A percentile compares a stretch with the other conserved stretches of the same genome.
Conservation (phyloP, 495 filamentous ascomycete species). For the Aspergillus indologenus region DNA sequence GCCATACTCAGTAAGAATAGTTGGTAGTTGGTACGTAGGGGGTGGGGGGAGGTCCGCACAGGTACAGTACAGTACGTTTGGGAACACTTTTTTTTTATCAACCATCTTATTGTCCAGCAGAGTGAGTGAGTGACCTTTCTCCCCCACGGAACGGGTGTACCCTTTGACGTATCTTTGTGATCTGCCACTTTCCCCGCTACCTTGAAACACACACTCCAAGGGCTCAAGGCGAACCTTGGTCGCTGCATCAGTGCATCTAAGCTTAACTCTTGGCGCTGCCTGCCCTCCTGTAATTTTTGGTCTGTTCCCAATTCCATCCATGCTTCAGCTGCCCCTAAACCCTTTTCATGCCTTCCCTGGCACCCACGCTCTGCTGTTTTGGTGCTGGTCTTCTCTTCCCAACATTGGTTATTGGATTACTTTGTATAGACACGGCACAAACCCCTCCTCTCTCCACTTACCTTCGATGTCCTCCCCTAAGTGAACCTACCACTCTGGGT, state of each 20-base stretch:
- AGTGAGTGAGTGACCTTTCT: conserved; percentile 3
- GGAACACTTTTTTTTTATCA: neutral
- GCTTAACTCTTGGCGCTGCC: conserved; percentile 35
- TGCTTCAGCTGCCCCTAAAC: too few relatives aligned
- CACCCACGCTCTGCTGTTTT: conserved; percentile 19
- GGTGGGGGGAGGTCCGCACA: neutral
- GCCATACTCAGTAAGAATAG: too few relatives aligned
- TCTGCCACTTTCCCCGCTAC: conserved; percentile 38
- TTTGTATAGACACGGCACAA: conserved; percentile 24
- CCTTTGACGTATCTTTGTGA: conserved; percentile 42
- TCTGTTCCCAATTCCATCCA: neutral
- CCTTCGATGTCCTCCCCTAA: neutral
- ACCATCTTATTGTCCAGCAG: conserved; percentile 9
- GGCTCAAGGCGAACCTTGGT: conserved; percentile 38
- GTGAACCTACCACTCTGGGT: conserved; percentile 1
- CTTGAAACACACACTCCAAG: conserved; percentile 36
- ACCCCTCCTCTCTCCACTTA: conserved; percentile 13
- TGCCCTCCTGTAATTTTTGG: conserved; percentile 16
- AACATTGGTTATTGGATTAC: conserved; percentile 1
- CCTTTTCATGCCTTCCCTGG: conserved; percentile 4
- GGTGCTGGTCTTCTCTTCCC: conserved; percentile 15
- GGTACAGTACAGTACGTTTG: too few relatives aligned
- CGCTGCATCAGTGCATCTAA: conserved; percentile 35
- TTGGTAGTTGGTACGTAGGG: too few relatives aligned
- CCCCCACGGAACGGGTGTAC: conserved; percentile 37